phyloP scores from a whole-genome alignment of 2,329 filamentous ascomycete genomes.

The Ploettnerulaceae sp. region DNA sequence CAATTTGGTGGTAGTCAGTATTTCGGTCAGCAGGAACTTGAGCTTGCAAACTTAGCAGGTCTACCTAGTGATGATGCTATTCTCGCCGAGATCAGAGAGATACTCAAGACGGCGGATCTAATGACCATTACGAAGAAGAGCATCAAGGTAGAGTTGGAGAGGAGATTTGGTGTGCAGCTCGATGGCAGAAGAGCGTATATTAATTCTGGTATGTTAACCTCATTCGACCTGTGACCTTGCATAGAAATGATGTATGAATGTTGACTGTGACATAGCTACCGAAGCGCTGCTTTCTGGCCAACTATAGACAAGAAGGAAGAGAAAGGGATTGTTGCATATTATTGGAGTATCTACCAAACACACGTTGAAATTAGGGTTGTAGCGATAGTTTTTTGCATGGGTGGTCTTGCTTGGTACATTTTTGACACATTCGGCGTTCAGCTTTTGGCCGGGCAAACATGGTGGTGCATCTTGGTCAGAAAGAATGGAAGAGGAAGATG shows the following conservation, averaged over 20 bases:
- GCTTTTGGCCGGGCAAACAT: too few species aligned
- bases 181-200: conserved; percentile 91
- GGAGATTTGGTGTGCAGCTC: conserved; percentile 78
- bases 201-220: conserved; percentile 67
- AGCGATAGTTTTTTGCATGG: too few species aligned
- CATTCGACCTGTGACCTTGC: not conserved
- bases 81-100: conserved; percentile 89
- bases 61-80: conserved; percentile 86
- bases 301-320: conserved; percentile 44
- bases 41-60: conserved; percentile 66
- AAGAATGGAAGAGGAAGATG: too few species aligned
- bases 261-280: conserved; percentile 55
- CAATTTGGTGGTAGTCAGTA: conserved; percentile 42
- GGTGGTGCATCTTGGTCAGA: too few species aligned
- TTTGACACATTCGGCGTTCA: too few species aligned
- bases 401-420: too few species aligned
- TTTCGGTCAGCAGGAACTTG: conserved; percentile 59
- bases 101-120: conserved; percentile 83
- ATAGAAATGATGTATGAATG: too few species aligned
- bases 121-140: conserved; percentile 99
- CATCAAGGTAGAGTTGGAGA: conserved; percentile 89
- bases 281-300: conserved; percentile 76
- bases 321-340: conserved; percentile 8
- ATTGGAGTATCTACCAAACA: conserved; percentile 10
- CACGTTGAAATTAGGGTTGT: too few species aligned